These are phyloP conservation scores for Abrus pulchellus DNA, from an alignment of 306 rosid species.

Conservation along the genomic window DNA sequence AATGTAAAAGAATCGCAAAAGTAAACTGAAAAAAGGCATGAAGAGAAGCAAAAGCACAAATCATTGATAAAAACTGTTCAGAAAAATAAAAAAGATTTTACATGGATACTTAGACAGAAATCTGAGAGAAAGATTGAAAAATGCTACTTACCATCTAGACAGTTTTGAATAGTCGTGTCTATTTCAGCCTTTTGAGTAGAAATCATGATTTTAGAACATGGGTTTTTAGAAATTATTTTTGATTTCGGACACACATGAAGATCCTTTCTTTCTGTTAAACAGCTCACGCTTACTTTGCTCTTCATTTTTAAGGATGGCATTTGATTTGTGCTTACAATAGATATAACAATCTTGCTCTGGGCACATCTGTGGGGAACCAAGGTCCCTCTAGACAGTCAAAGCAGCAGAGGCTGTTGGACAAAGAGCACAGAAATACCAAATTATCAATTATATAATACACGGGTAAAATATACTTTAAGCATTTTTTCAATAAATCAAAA, in stretches of 20 bases:
- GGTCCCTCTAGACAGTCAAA: conserved; percentile 54
- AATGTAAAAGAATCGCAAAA: conserved; percentile 22
- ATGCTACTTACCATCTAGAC: conserved; percentile 69
- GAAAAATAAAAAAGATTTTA: neutral
- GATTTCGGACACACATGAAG: conserved; percentile 82
- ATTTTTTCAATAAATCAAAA: neutral
- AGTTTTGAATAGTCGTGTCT: conserved; percentile 60
- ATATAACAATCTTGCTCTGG: conserved; percentile 55
- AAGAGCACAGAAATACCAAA: conserved; percentile 28
- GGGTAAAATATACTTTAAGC: neutral
- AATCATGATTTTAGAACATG: conserved; percentile 61
- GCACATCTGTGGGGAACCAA: conserved; percentile 67
- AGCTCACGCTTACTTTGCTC: conserved; percentile 76
- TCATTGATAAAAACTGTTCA: conserved; percentile 7
- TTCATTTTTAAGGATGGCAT: conserved; percentile 98
- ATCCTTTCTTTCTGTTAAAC: conserved; percentile 81
- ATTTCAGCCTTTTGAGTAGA: conserved; percentile 63
- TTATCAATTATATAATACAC: neutral
- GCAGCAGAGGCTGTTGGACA: conserved; percentile 55
- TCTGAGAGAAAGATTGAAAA: conserved; percentile 20
- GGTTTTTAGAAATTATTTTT: conserved; percentile 75
- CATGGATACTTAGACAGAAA: neutral
- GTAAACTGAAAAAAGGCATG: conserved; percentile 9
- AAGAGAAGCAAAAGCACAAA: conserved; percentile 24
- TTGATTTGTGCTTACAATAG: conserved; percentile 69